Percentiles rank a stretch among this genome's conserved stretches.
Conservation (phyloP, 331 rosid species). For the Phaseolus coccineus region DNA sequence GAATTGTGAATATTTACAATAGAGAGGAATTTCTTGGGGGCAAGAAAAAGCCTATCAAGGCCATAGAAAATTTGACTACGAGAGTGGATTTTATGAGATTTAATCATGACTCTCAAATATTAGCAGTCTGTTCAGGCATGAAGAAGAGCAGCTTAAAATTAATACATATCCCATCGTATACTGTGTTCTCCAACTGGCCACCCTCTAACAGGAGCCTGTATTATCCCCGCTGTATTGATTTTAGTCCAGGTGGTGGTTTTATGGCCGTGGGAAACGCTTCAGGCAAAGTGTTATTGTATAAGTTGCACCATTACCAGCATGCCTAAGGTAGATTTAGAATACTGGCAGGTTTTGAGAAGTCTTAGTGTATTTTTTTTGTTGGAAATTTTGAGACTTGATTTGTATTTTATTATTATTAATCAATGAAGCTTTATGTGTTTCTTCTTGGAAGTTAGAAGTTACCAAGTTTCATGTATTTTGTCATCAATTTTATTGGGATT, state of each 20-base stretch:
- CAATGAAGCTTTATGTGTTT: conserved; percentile 10
- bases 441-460: not conserved
- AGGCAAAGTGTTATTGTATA: conserved; percentile 85
- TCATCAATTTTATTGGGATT: not conserved
- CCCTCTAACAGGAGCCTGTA: conserved; percentile 55
- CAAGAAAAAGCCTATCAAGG: conserved; percentile 80
- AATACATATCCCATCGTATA: conserved; percentile 80
- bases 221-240: conserved; percentile 81
- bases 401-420: conserved; percentile 27
- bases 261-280: conserved; percentile 90
- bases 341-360: not conserved
- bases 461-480: not conserved
- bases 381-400: conserved; percentile 24
- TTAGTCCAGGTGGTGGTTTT: conserved; percentile 95
- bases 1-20: conserved; percentile 82
- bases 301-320: conserved; percentile 82
- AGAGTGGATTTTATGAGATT: conserved; percentile 74
- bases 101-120: conserved; percentile 76
- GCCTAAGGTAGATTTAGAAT: conserved; percentile 52
- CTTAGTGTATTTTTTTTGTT: not conserved
- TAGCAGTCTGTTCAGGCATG: conserved; percentile 87
- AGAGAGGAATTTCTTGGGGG: conserved; percentile 85
- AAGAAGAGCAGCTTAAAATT: conserved; percentile 77
- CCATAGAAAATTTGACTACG: conserved; percentile 72
- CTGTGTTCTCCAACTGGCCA: conserved; percentile 92